Base-by-base conservation (phyloP, 208 protist genomes). In the Crithidia thermophila region DNA sequence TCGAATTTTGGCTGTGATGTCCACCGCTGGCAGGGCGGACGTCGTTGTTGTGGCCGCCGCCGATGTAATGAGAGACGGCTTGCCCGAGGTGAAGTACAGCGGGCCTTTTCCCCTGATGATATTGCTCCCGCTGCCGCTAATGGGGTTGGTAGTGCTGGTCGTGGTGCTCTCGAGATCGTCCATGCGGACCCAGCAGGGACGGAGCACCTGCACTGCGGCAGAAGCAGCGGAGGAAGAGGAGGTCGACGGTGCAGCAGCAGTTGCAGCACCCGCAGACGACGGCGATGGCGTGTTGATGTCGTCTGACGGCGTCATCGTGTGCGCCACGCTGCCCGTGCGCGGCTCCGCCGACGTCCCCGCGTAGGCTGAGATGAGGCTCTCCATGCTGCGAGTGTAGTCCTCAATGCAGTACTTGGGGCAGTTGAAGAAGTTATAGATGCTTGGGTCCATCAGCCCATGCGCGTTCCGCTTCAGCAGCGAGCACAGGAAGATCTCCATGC, bases 351-450 rank as follows among this genome's bases (percentile, higher is more conserved):
- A 8, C 23, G 53, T 16, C 39, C 43, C 59, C 10, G 47, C 61
- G 72, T 83, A 88, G 14, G 75, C 65, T 11, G 30, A 13, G 57
- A 86, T 79, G 13, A 92, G 60, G 11, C 40, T 31, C 40, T 75
- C 46, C 14, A 88, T 71, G 23, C 40, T 58, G 13, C 34, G 25
- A 40, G 67, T 71, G 56, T 92, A 90, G 40, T 88, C 75, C 47
- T 81, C 76, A 2, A 90, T 51, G 40, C 57, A 86, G 37, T 58
- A 20, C 66, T 78, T 85, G 11, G 83, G 75, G 55, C 67, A 78
- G n/a, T 74, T 75, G 43, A 69, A 83, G 58, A 82, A 92, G 30
- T 45, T 42, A 65, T 69, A 88, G 13, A 90, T 75, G 11, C 39
- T 53, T 0, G 75, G 75, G 43, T 75, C 58, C 55, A 68, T 79